Evolutionary conservation across 1,284 basidiomycete genomes (phyloP).

Genomic region (Pseudozyma tsukubaensis): DNA sequence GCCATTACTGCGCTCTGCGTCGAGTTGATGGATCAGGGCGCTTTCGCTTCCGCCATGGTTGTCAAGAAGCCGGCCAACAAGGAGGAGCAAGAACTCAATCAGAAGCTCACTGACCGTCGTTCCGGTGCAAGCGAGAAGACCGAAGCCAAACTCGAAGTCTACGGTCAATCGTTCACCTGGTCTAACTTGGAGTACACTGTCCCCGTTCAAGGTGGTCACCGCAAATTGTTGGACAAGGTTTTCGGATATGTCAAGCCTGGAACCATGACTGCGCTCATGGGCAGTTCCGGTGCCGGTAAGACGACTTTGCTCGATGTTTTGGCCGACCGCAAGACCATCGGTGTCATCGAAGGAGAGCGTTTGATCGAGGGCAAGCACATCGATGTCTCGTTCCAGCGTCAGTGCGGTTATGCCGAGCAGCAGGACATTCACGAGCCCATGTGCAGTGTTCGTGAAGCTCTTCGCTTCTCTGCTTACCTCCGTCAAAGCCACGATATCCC

Average conservation of each 20-base stretch:
- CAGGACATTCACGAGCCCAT: conserved; percentile 86
- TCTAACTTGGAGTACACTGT: conserved; percentile 71
- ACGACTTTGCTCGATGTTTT: conserved; percentile 79
- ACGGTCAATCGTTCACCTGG: conserved; percentile 70
- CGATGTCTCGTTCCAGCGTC: conserved; percentile 79
- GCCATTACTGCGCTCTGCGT: conserved; percentile 55
- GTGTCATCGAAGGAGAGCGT: conserved; percentile 81
- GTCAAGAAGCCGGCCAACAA: conserved; percentile 57
- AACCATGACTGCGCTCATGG: conserved; percentile 79
- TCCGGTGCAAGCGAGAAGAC: conserved; percentile 47
- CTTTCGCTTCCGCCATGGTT: conserved; percentile 62
- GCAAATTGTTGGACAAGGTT: conserved; percentile 79
- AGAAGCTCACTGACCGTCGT: conserved; percentile 33
- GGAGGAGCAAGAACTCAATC: conserved; percentile 47
- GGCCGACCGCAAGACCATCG: conserved; percentile 81
- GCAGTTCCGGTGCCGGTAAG: conserved; percentile 79
- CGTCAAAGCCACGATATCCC: conserved; percentile 80
- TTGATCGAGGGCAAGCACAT: conserved; percentile 81
- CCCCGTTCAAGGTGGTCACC: conserved; percentile 73
- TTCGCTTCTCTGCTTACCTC: conserved; percentile 83
- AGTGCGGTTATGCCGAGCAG: conserved; percentile 78
- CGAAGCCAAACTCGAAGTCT: conserved; percentile 55
- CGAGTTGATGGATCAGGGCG: conserved; percentile 52
- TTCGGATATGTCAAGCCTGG: conserved; percentile 84
- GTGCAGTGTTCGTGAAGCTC: conserved; percentile 83